Evolutionary conservation across 2,329 filamentous ascomycete species (phyloP).

Genomic region (Botrytis porri): DNA sequence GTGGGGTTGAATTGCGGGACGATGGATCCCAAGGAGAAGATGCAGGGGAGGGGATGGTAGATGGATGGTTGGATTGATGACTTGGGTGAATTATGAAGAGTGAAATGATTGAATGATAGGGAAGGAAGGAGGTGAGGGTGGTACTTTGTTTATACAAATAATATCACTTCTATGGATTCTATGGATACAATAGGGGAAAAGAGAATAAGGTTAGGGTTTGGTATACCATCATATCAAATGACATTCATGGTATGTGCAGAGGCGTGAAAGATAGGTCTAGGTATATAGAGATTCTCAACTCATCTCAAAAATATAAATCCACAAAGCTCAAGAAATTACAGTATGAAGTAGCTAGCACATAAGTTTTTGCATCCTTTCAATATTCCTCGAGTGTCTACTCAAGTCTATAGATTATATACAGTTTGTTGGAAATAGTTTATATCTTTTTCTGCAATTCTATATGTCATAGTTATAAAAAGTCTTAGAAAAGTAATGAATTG

Average conservation of each 20-base stretch:
- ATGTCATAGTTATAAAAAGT: too few species aligned
- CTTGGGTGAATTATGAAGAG: background rate
- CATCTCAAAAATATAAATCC: conserved; percentile 7
- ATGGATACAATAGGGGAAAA: background rate
- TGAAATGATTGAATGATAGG: background rate
- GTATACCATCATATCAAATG: background rate
- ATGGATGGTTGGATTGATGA: background rate
- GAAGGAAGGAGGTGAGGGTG: background rate
- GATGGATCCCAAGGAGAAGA: conserved; percentile 76
- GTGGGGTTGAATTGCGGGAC: conserved; percentile 85
- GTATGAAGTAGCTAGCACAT: background rate
- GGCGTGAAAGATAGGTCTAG: background rate
- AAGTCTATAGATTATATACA: too few species aligned
- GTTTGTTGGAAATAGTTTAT: too few species aligned
- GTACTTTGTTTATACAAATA: background rate
- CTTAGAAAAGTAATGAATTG: too few species aligned
- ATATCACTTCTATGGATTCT: background rate
- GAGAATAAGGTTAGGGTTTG: background rate
- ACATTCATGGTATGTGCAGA: background rate
- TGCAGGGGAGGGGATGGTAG: conserved; percentile 84
- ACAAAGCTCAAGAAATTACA: background rate
- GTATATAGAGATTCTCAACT: conserved; percentile 13
- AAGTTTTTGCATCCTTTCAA: background rate
- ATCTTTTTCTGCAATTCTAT: too few species aligned
- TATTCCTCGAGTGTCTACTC: background rate